phyloP scores from a whole-genome alignment of 805 yeast species.

The Saccharomycopsis guyanensis region DNA sequence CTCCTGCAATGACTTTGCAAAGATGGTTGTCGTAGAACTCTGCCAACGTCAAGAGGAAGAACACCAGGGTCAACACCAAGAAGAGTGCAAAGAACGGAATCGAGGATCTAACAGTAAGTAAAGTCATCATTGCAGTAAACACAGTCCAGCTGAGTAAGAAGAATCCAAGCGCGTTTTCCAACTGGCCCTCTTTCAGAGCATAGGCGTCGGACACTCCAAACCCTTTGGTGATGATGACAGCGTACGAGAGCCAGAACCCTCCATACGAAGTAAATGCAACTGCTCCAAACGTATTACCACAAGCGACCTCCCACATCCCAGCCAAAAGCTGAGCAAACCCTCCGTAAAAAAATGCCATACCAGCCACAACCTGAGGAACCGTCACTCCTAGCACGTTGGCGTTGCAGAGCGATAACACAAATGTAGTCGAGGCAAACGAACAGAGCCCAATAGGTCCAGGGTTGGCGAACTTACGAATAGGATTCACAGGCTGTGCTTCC shows the following conservation, averaged over 20 bases:
- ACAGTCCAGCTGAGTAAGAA: slow-evolving; percentile 43
- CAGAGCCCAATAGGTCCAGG: slow-evolving; percentile 56
- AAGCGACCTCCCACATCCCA: slow-evolving; percentile 62
- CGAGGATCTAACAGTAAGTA: not conserved
- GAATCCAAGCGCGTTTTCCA: slow-evolving; percentile 38
- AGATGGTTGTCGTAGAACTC: not conserved
- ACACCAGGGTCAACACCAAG: not conserved
- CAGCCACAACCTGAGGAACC: slow-evolving; percentile 47
- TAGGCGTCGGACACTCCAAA: slow-evolving; percentile 43
- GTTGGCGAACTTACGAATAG: slow-evolving; percentile 34
- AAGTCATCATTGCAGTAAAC: slow-evolving; percentile 27
- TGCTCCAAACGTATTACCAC: slow-evolving; percentile 62
- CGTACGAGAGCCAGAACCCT: slow-evolving; percentile 62
- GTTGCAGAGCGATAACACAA: slow-evolving; percentile 48
- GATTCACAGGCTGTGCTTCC: not conserved
- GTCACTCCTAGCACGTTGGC: slow-evolving; percentile 51
- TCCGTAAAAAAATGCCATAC: slow-evolving; percentile 57
- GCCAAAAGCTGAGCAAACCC: slow-evolving; percentile 54
- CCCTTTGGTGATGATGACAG: slow-evolving; percentile 44
- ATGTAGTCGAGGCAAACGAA: slow-evolving; percentile 55
- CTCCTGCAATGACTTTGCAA: not conserved
- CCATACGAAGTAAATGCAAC: slow-evolving; percentile 38
- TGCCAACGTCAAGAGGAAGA: not conserved
- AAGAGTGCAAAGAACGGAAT: not conserved
- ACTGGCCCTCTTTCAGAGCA: slow-evolving; percentile 30